Base-by-base conservation (phyloP, 1,284 basidiomycete genomes). In the Mycena citricolor region DNA sequence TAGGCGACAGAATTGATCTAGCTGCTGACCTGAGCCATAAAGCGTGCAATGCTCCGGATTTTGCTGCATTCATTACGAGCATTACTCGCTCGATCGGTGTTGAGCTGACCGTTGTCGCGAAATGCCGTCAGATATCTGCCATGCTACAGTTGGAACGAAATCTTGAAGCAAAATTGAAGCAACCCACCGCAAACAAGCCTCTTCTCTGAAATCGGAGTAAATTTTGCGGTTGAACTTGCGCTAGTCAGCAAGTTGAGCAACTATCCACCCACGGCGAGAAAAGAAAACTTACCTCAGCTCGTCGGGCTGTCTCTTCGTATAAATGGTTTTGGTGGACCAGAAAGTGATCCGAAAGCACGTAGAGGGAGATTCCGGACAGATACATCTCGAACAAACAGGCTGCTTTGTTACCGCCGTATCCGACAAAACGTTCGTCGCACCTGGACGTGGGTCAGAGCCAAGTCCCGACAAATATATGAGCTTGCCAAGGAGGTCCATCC, bases 371-470 rank as follows among this genome's bases (percentile, higher is more conserved):
- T 2, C 74, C 74, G 12, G 72, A 69, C 3, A 74, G 60, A 54
- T 74, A 75, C 73, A 75, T 74, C 55, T 74, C 73, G 51, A 71
- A 74, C 17, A 74, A 63, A 48, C 74, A 74, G 4, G 74, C 73
- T 8, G 73, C 74, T 51, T 76, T 76, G 59, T 76, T 76, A 1
- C 71, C 73, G 5, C 90, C 90, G 60, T 92, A 92, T 1, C 90
- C 90, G 35, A 90, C 76, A 57, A 93, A 93, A n/a, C 89, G 77
- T 59, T 91, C 90, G 57, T 92, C 89, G 57, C 89, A 92, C 86
- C 70, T 72, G 44, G 24, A 39, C 33, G 41, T 41, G 47, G 31
- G 24, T 12, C 10, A 20, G 32, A 31, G 16, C 11, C 47, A 23
- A 39, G 44, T 39, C 26, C 31, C 29, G 24, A 8, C 12, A 42